Percentiles rank a stretch among this genome's conserved stretches.
Conservation (phyloP, 2,329 filamentous ascomycete genomes). For the Hortaea werneckii region DNA sequence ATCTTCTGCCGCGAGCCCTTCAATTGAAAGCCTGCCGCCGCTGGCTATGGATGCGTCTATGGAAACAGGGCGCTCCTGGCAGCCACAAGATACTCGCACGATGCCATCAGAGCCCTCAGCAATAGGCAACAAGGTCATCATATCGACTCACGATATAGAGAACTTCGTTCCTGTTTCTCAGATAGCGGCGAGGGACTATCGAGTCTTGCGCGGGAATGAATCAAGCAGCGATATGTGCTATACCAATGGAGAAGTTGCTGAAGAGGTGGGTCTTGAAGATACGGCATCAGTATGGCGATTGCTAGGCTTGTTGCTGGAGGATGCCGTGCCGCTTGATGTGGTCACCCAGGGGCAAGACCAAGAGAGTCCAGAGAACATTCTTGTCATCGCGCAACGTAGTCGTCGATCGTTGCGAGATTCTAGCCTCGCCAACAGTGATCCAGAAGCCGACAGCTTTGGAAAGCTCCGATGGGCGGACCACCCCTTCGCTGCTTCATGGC, state of each 20-base stretch:
- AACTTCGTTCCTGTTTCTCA: too few species aligned
- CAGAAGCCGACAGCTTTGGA: not conserved
- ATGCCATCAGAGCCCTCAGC: too few species aligned
- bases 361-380: not conserved
- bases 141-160: slow-evolving; percentile 60
- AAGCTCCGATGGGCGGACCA: slow-evolving; percentile 43
- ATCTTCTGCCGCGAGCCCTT: not conserved
- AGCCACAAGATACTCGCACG: too few species aligned
- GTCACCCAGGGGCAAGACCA: not conserved
- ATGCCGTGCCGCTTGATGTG: slow-evolving; percentile 54
- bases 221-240: slow-evolving; percentile 58
- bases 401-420: not conserved
- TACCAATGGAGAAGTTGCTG: slow-evolving; percentile 72
- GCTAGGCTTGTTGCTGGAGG: slow-evolving; percentile 63
- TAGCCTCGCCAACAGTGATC: not conserved
- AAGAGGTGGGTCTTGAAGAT: slow-evolving; percentile 58
- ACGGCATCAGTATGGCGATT: slow-evolving; percentile 78
- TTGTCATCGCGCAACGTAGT: slow-evolving; percentile 1
- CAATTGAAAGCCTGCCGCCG: slow-evolving; percentile 19
- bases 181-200: slow-evolving; percentile 57
- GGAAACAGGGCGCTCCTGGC: too few species aligned
- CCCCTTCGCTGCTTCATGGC: slow-evolving; percentile 45
- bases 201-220: slow-evolving; percentile 65
- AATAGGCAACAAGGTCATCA: slow-evolving; percentile 40
- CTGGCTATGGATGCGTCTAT: slow-evolving; percentile 35